phyloP scores from a whole-genome alignment of 208 protist species.

The Leishmania turanica region DNA sequence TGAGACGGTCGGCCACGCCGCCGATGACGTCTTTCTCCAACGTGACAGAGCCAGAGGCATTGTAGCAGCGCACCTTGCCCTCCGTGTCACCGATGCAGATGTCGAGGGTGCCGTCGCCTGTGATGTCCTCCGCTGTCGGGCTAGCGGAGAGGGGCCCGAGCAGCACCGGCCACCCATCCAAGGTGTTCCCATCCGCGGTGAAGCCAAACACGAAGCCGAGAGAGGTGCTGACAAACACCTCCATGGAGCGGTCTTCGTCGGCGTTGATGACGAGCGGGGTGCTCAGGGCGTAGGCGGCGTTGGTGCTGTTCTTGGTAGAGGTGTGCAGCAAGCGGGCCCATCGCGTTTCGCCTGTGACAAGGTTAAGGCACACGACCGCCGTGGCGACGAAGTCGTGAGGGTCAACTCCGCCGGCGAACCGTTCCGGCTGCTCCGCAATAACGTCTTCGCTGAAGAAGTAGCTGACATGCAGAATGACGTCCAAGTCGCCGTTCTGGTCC shows the following conservation, averaged over 20 bases:
- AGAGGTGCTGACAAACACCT: conserved; percentile 79
- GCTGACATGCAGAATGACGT: conserved; percentile 90
- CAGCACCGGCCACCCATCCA: conserved; percentile 66
- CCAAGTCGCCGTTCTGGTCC: conserved; percentile 81
- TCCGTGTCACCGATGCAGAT: conserved; percentile 88
- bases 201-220: conserved; percentile 82
- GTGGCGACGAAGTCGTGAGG: conserved; percentile 87
- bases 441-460: conserved; percentile 89
- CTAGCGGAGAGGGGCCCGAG: conserved; percentile 79
- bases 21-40: conserved; percentile 77
- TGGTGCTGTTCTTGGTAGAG: conserved; percentile 56
- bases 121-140: conserved; percentile 80
- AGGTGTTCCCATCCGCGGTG: conserved; percentile 40
- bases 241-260: conserved; percentile 53
- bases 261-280: conserved; percentile 84
- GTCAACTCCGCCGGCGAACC: conserved; percentile 43
- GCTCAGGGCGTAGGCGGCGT: conserved; percentile 69
- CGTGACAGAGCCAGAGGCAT: conserved; percentile 53
- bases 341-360: conserved; percentile 79
- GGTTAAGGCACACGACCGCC: conserved; percentile 83
- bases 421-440: conserved; percentile 11
- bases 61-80: conserved; percentile 88
- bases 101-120: conserved; percentile 81
- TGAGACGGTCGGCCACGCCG: conserved; percentile 58
- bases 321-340: conserved; percentile 89